phyloP scores from a whole-genome alignment of 148 eudicot genomes.

The Nyssa sinensis region DNA sequence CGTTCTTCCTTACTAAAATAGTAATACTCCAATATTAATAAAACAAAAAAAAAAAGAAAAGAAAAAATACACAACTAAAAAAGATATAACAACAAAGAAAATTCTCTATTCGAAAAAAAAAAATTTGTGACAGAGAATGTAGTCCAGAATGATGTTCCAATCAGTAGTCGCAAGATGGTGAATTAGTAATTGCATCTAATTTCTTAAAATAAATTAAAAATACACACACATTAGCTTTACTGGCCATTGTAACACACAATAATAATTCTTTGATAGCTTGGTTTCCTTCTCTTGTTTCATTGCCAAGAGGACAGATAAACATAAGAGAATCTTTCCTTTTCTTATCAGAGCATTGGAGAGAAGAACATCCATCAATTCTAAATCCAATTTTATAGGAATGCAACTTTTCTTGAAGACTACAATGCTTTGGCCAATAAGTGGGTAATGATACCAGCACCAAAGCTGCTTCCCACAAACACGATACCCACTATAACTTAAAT shows the following conservation, averaged over 20 bases:
- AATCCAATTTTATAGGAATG: conserved; percentile 15
- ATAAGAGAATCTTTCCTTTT: neutral
- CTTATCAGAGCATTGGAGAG: neutral
- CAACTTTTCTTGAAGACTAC: too few relatives aligned
- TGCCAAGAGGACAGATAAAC: neutral
- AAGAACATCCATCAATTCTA: conserved; percentile 1
- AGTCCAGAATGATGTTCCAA: neutral
- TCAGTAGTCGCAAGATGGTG: neutral
- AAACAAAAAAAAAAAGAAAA: too few relatives aligned
- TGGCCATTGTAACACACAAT: neutral
- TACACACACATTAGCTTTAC: neutral
- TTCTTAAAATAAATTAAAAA: too few relatives aligned
- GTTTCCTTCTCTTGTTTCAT: neutral
- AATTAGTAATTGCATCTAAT: neutral
- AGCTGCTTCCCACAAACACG: conserved; percentile 11
- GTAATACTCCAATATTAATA: too few relatives aligned
- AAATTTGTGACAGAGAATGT: too few relatives aligned
- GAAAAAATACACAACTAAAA: too few relatives aligned
- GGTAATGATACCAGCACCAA: neutral
- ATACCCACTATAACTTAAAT: neutral
- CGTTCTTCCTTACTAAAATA: too few relatives aligned
- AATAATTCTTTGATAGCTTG: neutral
- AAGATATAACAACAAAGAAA: too few relatives aligned
- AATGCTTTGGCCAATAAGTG: too few relatives aligned
- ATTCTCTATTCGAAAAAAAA: too few relatives aligned